phyloP scores from a whole-genome alignment of 345 rosid genomes.

The Schrenkiella parvula region DNA sequence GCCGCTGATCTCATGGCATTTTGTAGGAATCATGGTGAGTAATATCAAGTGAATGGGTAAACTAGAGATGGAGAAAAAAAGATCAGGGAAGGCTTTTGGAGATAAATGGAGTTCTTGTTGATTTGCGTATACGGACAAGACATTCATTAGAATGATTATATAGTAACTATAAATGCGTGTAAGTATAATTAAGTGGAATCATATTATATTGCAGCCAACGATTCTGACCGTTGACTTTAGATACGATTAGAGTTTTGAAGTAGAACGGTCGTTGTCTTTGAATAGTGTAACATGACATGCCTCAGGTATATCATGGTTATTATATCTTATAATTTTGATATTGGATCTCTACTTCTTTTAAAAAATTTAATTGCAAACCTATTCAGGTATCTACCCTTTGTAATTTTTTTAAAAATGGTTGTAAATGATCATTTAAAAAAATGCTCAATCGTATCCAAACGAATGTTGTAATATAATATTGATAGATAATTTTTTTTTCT shows the following conservation, averaged over 20 bases:
- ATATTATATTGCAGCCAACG: constrained; percentile 40
- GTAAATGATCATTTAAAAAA: neutral
- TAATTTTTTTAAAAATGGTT: neutral
- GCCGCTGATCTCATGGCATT: constrained; percentile 22
- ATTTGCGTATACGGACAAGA: neutral
- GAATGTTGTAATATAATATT: neutral
- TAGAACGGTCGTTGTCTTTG: neutral
- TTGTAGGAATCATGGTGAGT: constrained; percentile 37
- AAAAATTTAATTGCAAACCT: neutral
- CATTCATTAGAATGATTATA: neutral
- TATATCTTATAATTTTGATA: neutral
- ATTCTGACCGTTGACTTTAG: constrained; percentile 73
- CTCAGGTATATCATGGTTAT: constrained; percentile 14
- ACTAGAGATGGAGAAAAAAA: neutral
- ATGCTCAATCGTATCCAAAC: neutral
- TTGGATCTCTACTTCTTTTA: neutral
- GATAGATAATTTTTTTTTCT: neutral
- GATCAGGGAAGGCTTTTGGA: neutral
- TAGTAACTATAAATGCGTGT: neutral
- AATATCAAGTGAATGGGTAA: neutral
- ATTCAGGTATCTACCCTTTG: neutral
- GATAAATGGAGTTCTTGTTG: neutral
- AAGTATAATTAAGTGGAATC: neutral
- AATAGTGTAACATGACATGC: constrained; percentile 8
- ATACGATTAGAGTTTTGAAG: neutral